Conservation (phyloP, 129 eudicot genomes). For the Flaveria ramosissima region DNA sequence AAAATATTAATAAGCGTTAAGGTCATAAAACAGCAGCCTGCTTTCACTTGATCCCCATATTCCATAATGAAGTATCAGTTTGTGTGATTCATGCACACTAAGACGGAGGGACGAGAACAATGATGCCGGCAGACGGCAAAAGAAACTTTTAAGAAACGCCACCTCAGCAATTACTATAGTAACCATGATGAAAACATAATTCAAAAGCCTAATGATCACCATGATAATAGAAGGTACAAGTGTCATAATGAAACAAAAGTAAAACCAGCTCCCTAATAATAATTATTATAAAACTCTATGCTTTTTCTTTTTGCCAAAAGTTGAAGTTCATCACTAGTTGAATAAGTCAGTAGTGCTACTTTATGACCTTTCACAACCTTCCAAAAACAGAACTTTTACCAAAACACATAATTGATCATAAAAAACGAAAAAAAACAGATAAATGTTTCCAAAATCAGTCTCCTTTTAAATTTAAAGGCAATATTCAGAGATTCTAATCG, state of each 20-base stretch:
- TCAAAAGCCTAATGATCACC: not conserved
- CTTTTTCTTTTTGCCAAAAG: constrained; percentile 14
- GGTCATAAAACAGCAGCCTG: not conserved
- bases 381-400: constrained; percentile 17
- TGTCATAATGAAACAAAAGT: constrained; percentile 8
- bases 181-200: not conserved
- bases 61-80: not conserved
- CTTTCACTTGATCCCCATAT: not conserved
- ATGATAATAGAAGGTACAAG: not conserved
- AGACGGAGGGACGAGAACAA: not conserved
- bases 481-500: not conserved
- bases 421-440: not conserved
- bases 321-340: constrained; percentile 17
- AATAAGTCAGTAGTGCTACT: constrained; percentile 28
- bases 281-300: not conserved
- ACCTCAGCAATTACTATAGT: not conserved
- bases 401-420: constrained; percentile 12
- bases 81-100: not conserved
- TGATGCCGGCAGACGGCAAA: not conserved
- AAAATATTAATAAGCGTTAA: not conserved
- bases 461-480: constrained; percentile 1
- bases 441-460: constrained; percentile 21
- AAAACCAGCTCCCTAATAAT: not conserved
- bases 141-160: not conserved
- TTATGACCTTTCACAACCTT: constrained; percentile 22